These are phyloP conservation scores for Clathrus columnatus DNA, from an alignment of 768 basidiomycete species.

Conservation along the genomic window DNA sequence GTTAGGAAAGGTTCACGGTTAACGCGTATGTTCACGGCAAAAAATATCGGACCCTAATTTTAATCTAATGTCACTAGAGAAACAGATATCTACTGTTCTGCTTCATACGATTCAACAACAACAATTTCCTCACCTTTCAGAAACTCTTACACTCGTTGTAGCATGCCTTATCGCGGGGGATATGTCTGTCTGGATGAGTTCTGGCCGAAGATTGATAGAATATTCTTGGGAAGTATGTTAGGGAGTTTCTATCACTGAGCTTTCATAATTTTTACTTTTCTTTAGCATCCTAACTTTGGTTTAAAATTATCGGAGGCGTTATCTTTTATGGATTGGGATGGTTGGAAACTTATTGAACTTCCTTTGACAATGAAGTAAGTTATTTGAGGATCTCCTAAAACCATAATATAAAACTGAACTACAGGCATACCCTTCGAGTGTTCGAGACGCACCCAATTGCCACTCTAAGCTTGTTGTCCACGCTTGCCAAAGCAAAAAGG, in stretches of 20 bases:
- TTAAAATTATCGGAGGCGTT: constrained; percentile 51
- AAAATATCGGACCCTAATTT: constrained; percentile 1
- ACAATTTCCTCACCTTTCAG: neutral
- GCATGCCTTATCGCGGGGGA: constrained; percentile 35
- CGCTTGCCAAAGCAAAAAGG: neutral
- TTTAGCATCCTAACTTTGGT: constrained; percentile 30
- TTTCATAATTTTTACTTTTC: neutral
- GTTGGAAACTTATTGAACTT: constrained; percentile 63
- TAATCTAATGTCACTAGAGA: constrained; percentile 19
- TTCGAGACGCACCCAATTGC: neutral
- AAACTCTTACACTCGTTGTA: neutral
- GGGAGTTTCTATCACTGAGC: neutral
- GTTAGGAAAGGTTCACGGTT: constrained; percentile 69
- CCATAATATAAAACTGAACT: neutral
- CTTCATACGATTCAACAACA: neutral
- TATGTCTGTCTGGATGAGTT: constrained; percentile 36
- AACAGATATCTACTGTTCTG: constrained; percentile 23
- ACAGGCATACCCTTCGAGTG: constrained; percentile 1
- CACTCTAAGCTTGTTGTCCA: neutral
- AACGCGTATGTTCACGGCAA: constrained; percentile 35
- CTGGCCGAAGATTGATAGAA: constrained; percentile 49
- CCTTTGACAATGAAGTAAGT: constrained; percentile 37
- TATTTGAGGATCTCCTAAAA: neutral
- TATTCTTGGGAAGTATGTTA: constrained; percentile 29
- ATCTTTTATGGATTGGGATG: constrained; percentile 61